Evolutionary conservation across 1,139 yeast genomes (phyloP).

Genomic region (Pichia sp.): DNA sequence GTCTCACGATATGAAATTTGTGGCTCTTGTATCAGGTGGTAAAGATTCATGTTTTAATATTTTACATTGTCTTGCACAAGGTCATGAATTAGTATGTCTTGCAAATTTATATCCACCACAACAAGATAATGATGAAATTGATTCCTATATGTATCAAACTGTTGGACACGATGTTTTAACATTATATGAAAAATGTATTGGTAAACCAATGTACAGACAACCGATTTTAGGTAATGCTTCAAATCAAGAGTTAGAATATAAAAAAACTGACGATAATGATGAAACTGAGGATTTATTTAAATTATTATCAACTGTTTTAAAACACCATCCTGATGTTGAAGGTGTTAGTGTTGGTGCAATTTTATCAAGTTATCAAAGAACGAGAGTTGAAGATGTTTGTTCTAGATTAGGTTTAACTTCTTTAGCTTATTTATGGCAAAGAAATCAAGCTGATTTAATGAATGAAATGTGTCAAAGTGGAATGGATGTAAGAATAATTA

Average conservation of each 20-base stretch:
- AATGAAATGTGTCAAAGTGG: constrained; percentile 69
- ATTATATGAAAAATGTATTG: constrained; percentile 61
- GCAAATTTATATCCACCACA: constrained; percentile 86
- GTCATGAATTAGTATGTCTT: constrained; percentile 78
- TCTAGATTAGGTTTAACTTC: constrained; percentile 60
- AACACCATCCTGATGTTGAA: constrained; percentile 62
- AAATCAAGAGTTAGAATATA: constrained; percentile 65
- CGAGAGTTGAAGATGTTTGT: constrained; percentile 90
- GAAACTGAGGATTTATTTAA: constrained; percentile 77
- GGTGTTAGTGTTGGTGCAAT: constrained; percentile 97
- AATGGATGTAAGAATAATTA: constrained; percentile 79
- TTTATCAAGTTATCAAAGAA: constrained; percentile 84
- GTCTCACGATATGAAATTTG: constrained; percentile 97
- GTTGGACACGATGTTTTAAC: constrained; percentile 87
- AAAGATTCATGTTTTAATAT: constrained; percentile 92
- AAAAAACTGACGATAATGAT: constrained; percentile 55
- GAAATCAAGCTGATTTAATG: constrained; percentile 74
- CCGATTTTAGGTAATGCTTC: constrained; percentile 59
- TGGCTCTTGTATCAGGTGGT: constrained; percentile 91
- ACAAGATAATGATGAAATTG: constrained; percentile 56
- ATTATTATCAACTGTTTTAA: constrained; percentile 43
- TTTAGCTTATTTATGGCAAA: constrained; percentile 82
- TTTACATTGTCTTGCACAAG: constrained; percentile 71
- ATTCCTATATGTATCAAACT: constrained; percentile 96
- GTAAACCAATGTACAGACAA: constrained; percentile 74